Base-by-base conservation (phyloP, 2,329 filamentous ascomycete genomes). In the Phialophora macrospora region DNA sequence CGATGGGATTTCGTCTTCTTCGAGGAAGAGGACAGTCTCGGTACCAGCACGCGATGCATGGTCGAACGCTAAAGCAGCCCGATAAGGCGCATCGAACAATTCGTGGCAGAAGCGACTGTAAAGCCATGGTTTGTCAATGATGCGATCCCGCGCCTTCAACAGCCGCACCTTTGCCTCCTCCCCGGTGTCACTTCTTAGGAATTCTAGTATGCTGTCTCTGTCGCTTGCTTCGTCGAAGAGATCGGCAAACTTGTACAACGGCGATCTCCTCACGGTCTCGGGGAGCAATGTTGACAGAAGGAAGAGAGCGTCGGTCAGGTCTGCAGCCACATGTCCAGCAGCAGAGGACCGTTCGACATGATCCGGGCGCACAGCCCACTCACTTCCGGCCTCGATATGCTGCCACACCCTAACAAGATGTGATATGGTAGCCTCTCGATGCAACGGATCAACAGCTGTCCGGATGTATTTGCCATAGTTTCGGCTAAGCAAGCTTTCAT, bases 201-300 rank as follows among this genome's bases (percentile, higher is more conserved):
- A 51, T 11, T 38, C 44, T 20, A 60, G 32, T 20, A 60, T 32
- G 14, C 46, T 54, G 46, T 60, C 58, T 54, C 46, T 38, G 30
- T 60, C 58, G 48, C 58, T 60, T 11, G 58, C 58, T 30, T 54
- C 58, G 14, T 60, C 58, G 48, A 60, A 60, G 2, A 60, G 48
- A 54, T 60, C 58, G 24, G 58, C 58, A 26, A 60, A 60, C 28
- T 54, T 51, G 34, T 60, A 60, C 24, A 60, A 30, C 34, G 58
- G 46, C 7, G 58, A 60, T 30, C 58, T 46, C 20, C 30, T 51
- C 14, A 60, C 22, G 8, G 28, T 26, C 14, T 60, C 58, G 4
- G 58, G 58, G 20, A 60, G 48, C 6, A 51, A 30, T 44, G 32
- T 51, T 4, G 58, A 38, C 12, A 60, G 46, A 2, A 38, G 48